Percentiles rank a stretch among this genome's conserved stretches.
These are phyloP conservation scores for Taphrina populina DNA, from an alignment of 1,139 yeast genomes.

Conservation along the genomic window DNA sequence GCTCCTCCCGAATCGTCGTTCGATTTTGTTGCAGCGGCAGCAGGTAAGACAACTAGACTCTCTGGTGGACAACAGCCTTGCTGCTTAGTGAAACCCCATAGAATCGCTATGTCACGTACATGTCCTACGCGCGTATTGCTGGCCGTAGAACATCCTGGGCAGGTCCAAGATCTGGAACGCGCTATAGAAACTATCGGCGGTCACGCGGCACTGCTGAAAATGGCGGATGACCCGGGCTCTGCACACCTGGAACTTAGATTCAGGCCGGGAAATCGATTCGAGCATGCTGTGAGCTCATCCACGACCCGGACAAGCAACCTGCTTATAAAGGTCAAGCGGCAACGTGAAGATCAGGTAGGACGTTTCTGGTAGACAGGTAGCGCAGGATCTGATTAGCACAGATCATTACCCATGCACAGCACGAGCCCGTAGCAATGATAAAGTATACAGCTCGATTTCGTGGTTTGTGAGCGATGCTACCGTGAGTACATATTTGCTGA, in stretches of 20 bases:
- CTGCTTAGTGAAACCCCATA: too few species aligned
- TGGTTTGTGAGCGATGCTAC: constrained; percentile 32
- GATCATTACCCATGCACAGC: constrained; percentile 37
- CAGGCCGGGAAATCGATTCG: constrained; percentile 65
- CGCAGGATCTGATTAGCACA: too few species aligned
- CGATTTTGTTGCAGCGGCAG: too few species aligned
- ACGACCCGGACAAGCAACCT: constrained; percentile 40
- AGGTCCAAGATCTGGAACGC: constrained; percentile 59
- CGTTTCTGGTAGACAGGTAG: not conserved
- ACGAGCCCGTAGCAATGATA: constrained; percentile 55
- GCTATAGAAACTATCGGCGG: constrained; percentile 54
- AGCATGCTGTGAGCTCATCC: constrained; percentile 73
- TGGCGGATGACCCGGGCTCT: constrained; percentile 22
- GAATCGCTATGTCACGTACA: not conserved
- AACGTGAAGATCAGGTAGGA: not conserved
- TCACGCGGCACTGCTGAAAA: constrained; percentile 1
- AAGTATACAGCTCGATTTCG: constrained; percentile 74
- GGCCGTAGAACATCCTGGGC: constrained; percentile 71
- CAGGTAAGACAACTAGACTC: too few species aligned
- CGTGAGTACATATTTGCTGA: not conserved
- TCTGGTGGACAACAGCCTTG: too few species aligned
- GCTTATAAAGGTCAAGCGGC: constrained; percentile 42
- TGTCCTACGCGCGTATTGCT: constrained; percentile 7
- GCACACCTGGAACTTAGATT: constrained; percentile 61
- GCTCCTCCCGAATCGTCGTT: too few species aligned